Evolutionary conservation across 2,329 filamentous ascomycete genomes (phyloP).

Genomic region (Ophiostoma angusticollis): DNA sequence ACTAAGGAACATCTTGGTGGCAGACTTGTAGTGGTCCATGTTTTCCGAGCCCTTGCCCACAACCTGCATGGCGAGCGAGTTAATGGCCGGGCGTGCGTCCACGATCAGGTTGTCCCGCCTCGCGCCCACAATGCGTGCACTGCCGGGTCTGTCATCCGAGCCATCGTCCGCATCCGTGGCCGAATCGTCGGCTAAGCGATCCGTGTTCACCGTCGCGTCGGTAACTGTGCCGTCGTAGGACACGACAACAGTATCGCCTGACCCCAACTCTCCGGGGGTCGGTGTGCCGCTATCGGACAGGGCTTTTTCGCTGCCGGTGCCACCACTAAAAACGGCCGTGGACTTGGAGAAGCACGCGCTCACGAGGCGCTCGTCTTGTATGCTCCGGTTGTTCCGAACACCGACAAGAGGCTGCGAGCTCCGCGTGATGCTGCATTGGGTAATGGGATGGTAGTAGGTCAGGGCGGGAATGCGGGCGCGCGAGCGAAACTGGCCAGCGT

Average conservation of each 20-base stretch:
- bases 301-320: slow-evolving; percentile 19
- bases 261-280: neutral
- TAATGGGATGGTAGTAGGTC: slow-evolving; percentile 90
- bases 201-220: slow-evolving; percentile 41
- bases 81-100: slow-evolving; percentile 85
- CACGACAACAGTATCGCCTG: slow-evolving; percentile 2
- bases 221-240: slow-evolving; percentile 3
- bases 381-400: slow-evolving; percentile 74
- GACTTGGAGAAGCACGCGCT: slow-evolving; percentile 81
- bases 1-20: slow-evolving; percentile 80
- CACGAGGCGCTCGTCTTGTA: slow-evolving; percentile 90
- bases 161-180: slow-evolving; percentile 2
- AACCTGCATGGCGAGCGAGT: slow-evolving; percentile 88
- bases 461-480: slow-evolving; percentile 77
- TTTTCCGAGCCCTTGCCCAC: slow-evolving; percentile 91
- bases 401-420: slow-evolving; percentile 88
- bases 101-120: slow-evolving; percentile 92
- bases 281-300: neutral
- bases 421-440: slow-evolving; percentile 92
- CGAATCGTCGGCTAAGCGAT: slow-evolving; percentile 45
- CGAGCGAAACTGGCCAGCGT: slow-evolving; percentile 81
- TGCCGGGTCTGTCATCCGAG: slow-evolving; percentile 44
- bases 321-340: slow-evolving; percentile 25
- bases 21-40: slow-evolving; percentile 92
- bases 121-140: slow-evolving; percentile 63